Base-by-base conservation (phyloP, 2,329 filamentous ascomycete genomes). In the Acrodontium crateriforme region DNA sequence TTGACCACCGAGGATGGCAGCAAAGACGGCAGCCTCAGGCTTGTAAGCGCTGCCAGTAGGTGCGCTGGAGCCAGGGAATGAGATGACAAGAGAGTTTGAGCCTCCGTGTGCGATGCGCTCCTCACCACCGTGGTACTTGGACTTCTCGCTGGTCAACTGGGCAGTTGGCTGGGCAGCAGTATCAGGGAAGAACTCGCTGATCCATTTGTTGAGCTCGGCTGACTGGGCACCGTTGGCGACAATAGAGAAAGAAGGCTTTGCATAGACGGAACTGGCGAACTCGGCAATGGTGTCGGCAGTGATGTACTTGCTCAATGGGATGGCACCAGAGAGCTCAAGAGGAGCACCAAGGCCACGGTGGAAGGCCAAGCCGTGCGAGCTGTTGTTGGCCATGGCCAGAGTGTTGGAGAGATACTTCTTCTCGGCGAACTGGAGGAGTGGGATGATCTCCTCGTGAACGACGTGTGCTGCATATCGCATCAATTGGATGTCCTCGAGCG, bases 61-160 rank as follows among this genome's bases (percentile, higher is more conserved):
- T 19, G 77, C 74, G 59, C 82, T 79, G 38, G 83, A 84, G 35
- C 87, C 85, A 32, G 84, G 80, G 78, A 98, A 95, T 38, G 74
- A 89, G 52, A 98, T 73, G 43, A 93, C 80, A 45, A 93, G 56
- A 23, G 84, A 70, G 62, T 92, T 94, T 44, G 81, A 78, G 40
- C 67, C 65, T 35, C 65, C 67, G 57, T 83, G 79, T 39, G 79
- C 67, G 43, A 80, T 79, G 46, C 89, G 82, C 65, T 92, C 82
- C 68, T 98, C 84, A 52, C 89, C 91, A 56, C 89, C 89, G 52
- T 74, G 80, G 74, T 95, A 98, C 61, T 85, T 89, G 54, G 74
- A 71, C 39, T 78, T 65, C 42, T 71, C 59, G 37, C 64, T 62
- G 53, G 72, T 68, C 39, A 78, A 60, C 21, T 60, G 46, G 42